Evolutionary conservation across 1,284 basidiomycete genomes (phyloP).

Genomic region (Cutaneotrichosporon arboriforme): DNA sequence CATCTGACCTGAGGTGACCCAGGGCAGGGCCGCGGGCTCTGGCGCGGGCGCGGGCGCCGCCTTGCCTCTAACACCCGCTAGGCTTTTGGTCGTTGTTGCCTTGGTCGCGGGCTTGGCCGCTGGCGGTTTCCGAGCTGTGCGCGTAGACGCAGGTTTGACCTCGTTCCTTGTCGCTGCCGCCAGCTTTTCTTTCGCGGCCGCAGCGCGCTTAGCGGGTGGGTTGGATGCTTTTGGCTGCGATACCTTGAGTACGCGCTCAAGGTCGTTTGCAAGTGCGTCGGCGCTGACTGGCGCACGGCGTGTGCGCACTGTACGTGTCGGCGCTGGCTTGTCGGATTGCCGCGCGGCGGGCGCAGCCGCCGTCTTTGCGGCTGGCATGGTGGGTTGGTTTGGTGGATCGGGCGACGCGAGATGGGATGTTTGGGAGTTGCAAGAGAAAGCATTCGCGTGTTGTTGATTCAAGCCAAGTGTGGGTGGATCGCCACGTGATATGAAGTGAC

Average conservation of each 20-base stretch:
- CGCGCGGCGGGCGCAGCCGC: neutral
- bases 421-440: neutral
- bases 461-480: neutral
- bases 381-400: neutral
- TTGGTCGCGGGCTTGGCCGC: neutral
- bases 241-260: slow-evolving; percentile 30
- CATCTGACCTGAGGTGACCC: slow-evolving; percentile 3
- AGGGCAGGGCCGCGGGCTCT: slow-evolving; percentile 4
- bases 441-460: slow-evolving; percentile 11
- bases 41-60: neutral
- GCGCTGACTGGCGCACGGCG: neutral
- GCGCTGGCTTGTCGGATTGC: neutral
- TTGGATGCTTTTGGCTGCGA: slow-evolving; percentile 13
- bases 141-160: neutral
- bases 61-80: no score
- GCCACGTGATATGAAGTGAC: neutral
- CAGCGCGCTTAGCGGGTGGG: neutral
- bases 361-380: slow-evolving; percentile 6
- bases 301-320: neutral
- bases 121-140: neutral
- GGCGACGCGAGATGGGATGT: neutral
- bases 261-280: slow-evolving; percentile 26
- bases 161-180: neutral
- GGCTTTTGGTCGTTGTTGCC: no score
- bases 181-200: neutral